A percentile compares a stretch with the other conserved stretches of the same genome.
Evolutionary conservation across 2,329 filamentous ascomycete genomes (phyloP).

Genomic region (Microdochium trichocladiopsis): DNA sequence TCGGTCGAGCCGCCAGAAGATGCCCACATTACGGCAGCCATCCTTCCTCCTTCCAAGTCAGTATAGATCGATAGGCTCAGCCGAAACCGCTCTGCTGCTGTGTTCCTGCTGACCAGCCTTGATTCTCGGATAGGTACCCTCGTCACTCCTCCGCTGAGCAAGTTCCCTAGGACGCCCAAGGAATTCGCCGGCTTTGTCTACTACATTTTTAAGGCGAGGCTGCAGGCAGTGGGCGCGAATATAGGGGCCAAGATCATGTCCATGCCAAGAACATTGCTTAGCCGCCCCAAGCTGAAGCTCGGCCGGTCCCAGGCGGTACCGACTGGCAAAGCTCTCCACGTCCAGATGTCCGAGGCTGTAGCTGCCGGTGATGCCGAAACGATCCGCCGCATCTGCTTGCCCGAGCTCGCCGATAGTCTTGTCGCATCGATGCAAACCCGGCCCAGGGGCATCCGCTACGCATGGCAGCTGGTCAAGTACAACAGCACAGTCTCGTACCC

Average conservation of each 20-base stretch:
- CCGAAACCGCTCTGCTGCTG: neutral
- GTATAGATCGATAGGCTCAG: neutral
- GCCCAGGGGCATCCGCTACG: constrained; percentile 31
- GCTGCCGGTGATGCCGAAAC: constrained; percentile 47
- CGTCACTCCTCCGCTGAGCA: constrained; percentile 17
- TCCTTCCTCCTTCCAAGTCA: neutral
- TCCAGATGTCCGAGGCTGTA: constrained; percentile 53
- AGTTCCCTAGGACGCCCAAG: constrained; percentile 14
- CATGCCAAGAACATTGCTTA: constrained; percentile 31
- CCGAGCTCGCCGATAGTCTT: constrained; percentile 44
- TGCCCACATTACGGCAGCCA: neutral
- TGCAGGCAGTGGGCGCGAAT: constrained; percentile 23
- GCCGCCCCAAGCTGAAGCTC: constrained; percentile 35
- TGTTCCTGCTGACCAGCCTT: neutral
- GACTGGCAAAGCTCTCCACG: constrained; percentile 52
- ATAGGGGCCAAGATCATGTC: constrained; percentile 35
- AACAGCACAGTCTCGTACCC: constrained; percentile 32
- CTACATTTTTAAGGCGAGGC: constrained; percentile 22
- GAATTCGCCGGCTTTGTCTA: constrained; percentile 15
- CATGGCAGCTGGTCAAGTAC: constrained; percentile 50
- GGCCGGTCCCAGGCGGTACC: constrained; percentile 34
- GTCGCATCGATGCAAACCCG: constrained; percentile 45
- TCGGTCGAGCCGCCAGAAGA: neutral
- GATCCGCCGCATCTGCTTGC: constrained; percentile 46
- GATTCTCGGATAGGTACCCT: constrained; percentile 8